phyloP scores from a whole-genome alignment of 2,329 filamentous ascomycete species.

The Cladosporium sp. region DNA sequence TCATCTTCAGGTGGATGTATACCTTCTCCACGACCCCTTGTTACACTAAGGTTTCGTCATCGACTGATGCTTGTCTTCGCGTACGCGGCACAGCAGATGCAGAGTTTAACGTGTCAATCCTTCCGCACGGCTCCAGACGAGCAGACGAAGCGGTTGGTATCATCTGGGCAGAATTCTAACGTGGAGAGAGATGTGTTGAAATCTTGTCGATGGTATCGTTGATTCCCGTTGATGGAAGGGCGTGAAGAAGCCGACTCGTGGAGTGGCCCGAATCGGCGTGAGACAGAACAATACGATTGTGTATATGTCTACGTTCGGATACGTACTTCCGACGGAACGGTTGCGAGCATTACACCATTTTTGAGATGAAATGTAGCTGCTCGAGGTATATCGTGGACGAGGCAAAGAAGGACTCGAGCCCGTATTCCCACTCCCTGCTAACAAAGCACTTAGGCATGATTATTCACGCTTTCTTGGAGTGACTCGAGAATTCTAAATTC shows the following conservation, averaged over 20 bases:
- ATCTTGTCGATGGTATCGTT: background rate
- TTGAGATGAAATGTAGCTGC: background rate
- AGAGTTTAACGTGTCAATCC: background rate
- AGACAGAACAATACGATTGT: background rate
- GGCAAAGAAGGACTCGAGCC: background rate
- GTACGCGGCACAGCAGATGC: slow-evolving; percentile 11
- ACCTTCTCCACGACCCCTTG: slow-evolving; percentile 16
- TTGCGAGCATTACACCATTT: background rate
- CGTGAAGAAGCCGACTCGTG: background rate
- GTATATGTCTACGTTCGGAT: background rate
- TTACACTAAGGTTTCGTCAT: slow-evolving; percentile 12
- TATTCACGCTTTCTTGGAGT: background rate
- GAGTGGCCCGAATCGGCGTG: background rate
- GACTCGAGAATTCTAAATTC: background rate
- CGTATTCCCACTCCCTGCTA: background rate
- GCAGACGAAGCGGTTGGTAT: background rate
- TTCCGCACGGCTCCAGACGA: background rate
- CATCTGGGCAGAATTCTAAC: background rate
- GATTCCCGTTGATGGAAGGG: background rate
- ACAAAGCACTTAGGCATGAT: background rate
- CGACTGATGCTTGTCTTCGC: slow-evolving; percentile 4
- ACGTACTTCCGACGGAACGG: background rate
- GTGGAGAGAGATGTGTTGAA: background rate
- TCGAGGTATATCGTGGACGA: background rate
- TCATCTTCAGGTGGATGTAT: background rate